phyloP scores from a whole-genome alignment of 1,139 yeast genomes.

The Groenewaldozyma auringiensis region DNA sequence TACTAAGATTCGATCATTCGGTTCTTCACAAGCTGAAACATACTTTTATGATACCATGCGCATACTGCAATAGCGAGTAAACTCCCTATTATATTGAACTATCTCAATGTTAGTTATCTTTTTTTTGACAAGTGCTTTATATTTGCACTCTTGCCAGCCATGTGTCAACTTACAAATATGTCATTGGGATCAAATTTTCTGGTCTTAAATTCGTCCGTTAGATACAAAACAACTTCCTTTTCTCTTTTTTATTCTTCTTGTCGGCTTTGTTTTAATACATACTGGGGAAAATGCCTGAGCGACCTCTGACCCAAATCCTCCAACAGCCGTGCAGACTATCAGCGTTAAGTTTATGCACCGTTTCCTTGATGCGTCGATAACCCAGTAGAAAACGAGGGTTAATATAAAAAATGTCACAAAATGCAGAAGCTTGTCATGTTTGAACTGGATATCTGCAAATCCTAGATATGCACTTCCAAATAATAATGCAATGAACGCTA shows the following conservation, averaged over 20 bases:
- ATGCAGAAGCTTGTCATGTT: conserved; percentile 50
- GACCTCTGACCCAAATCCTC: conserved; percentile 47
- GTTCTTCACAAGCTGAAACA: too few relatives aligned
- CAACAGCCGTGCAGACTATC: conserved; percentile 39
- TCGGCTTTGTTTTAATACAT: not conserved
- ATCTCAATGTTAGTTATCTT: too few relatives aligned
- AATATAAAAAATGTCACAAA: conserved; percentile 43
- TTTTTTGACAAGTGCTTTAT: too few relatives aligned
- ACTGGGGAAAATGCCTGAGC: conserved; percentile 35
- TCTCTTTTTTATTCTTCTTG: not conserved
- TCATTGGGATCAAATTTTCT: conserved; percentile 30
- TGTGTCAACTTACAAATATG: conserved; percentile 23
- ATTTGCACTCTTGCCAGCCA: too few relatives aligned
- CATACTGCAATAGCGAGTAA: conserved; percentile 26
- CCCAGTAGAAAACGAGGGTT: conserved; percentile 49
- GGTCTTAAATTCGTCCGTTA: too few relatives aligned
- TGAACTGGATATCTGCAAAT: conserved; percentile 41
- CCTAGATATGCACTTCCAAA: conserved; percentile 38
- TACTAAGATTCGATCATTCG: not conserved
- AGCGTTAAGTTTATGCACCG: conserved; percentile 39
- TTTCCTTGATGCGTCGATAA: conserved; percentile 40
- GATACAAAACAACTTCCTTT: not conserved
- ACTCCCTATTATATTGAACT: conserved; percentile 33
- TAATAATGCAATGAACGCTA: conserved; percentile 27
- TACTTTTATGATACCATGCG: conserved; percentile 33